Evolutionary conservation across 2,329 filamentous ascomycete genomes (phyloP), one percentile per base, ranked within the genome.

Genomic region (Monosporascus sp.): DNA sequence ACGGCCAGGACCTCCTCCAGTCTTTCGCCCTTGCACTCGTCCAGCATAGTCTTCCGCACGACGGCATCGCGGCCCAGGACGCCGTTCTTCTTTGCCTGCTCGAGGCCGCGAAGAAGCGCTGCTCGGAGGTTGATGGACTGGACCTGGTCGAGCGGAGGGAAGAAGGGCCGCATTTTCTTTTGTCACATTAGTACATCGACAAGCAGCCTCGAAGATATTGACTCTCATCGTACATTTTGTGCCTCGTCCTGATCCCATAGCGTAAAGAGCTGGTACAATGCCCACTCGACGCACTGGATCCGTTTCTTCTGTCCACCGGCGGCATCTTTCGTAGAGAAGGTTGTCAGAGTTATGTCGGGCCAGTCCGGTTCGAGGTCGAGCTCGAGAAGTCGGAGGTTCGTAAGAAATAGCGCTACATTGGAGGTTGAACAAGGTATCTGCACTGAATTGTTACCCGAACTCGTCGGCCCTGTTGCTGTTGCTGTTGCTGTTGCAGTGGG

Each of bases 11-110:
- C 75, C 66, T 99, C 94, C 67, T 92, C 91, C 52, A 97, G 83
- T 58, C 90, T 86, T 52, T 96, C 91, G 6, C 93, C 93, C 60
- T 88, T 92, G 73, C 94, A 99, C 63, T 99, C 93, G 67, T 99
- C 94, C 50, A 99, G 77, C 90, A 97, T 96, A 0, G 91, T 96
- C 75, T 96, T 97, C 50, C 94, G 84, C 34, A 97, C 73, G 1
- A 95, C 82, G 0, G 83, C 82, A 65, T 96, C 91, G 49, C 90
- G 81, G 3, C 91, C 90, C 8, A 97, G 76, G 0, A 87, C 76
- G 31, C 91, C 92, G 73, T 84, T 90, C 74, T 95, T 96, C 76
- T 97, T 97, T 55, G 91, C 77, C 50, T 90, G 86, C 58, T 93
- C 89, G 51, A 99, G 82, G 60, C 81, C 85, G 69, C 91, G 84